Base-by-base conservation (phyloP, 2,329 filamentous ascomycete species). In the Botryotinia calthae region DNA sequence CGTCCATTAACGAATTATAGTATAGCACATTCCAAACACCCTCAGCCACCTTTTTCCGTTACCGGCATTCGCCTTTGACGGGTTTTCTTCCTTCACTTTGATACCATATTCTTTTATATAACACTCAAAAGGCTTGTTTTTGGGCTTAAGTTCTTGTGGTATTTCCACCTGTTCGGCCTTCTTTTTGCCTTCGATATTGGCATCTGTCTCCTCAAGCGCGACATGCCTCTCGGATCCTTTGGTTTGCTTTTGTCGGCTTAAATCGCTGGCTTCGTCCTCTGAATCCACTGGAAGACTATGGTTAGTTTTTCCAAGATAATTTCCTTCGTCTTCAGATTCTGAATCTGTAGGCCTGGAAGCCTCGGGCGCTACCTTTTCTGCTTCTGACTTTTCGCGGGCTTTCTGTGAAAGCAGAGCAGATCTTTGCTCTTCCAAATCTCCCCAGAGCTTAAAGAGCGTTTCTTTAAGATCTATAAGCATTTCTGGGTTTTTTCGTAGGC, bases 381-480 rank as follows among this genome's bases (percentile, higher is more conserved):
- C 6, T 54, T 73, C 67, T 25, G 51, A n/a, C n/a, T 62, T 70
- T 31, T 25, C 74, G 31, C 28, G n/a, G 16, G 5, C 34, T 37
- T 56, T 56, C 18, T 67, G n/a, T 31, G 20, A 31, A 67, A 81
- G 76, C 2, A 81, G 77, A n/a, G 77, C 80, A 2, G 78, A 78
- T 79, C 92, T 93, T 65, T 84, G 81, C 79, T 97, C 93, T 79
- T 95, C 90, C 1, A 98, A 84, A 74, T 97, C 88, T 1, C 95
- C 95, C 95, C 95, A 98, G 1, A 98, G 84, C 51, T 89, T 83
- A 79, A 91, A 95, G 72, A 98, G 84, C 77, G 87, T 90, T 76
- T 97, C 88, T 68, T 88, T 87, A 7, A 98, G 82, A 10, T 81
- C 75, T 4, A 78, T 80, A 1, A 96, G 82, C 1, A 82, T 78